These are phyloP conservation scores for Fusarium xyrophilum DNA, from an alignment of 2,329 filamentous ascomycete genomes.

Conservation along the genomic window DNA sequence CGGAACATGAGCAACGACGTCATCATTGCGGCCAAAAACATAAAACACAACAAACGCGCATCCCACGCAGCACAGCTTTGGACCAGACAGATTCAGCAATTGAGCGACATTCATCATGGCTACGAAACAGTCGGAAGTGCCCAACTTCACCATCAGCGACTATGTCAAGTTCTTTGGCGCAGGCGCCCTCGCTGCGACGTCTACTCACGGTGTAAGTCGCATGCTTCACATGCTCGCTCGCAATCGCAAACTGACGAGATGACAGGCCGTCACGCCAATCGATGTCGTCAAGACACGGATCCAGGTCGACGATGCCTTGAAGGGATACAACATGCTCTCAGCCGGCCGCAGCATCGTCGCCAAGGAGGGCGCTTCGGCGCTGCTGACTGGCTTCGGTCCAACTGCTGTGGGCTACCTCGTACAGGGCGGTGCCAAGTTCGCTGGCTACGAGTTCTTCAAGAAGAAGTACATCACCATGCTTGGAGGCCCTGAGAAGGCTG, in stretches of 20 bases:
- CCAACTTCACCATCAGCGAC: constrained; percentile 51
- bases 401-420: constrained; percentile 89
- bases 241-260: constrained; percentile 27
- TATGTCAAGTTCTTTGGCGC: constrained; percentile 62
- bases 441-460: constrained; percentile 95
- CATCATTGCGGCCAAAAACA: constrained; percentile 20
- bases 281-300: constrained; percentile 89
- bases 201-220: constrained; percentile 57
- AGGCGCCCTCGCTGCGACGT: constrained; percentile 59
- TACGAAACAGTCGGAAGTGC: constrained; percentile 44
- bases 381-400: constrained; percentile 84
- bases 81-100: constrained; percentile 1
- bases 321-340: constrained; percentile 82
- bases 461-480: constrained; percentile 78
- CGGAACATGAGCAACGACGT: constrained; percentile 19
- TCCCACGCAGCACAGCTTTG: neutral
- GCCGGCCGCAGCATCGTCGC: constrained; percentile 79
- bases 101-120: constrained; percentile 28
- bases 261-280: constrained; percentile 60
- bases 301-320: constrained; percentile 85
- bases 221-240: neutral
- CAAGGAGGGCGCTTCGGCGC: constrained; percentile 78
- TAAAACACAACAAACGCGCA: constrained; percentile 24
- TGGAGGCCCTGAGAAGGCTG: constrained; percentile 58
- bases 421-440: constrained; percentile 89